These are phyloP conservation scores for Oldenlandia corymbosa DNA, from an alignment of 257 asterid species.

Conservation along the genomic window DNA sequence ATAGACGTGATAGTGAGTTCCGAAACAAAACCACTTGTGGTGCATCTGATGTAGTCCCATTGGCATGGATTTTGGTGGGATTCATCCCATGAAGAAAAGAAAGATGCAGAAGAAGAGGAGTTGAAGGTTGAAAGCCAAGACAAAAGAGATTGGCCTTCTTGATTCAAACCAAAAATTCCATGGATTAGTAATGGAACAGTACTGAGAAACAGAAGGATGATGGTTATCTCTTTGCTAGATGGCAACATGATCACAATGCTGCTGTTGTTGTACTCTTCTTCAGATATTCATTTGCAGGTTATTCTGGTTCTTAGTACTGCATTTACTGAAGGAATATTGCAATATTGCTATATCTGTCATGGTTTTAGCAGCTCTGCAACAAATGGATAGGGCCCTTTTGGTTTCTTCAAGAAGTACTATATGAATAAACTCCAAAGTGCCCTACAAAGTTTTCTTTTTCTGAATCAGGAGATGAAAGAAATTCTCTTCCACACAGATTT, in stretches of 20 bases:
- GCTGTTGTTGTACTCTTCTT: constrained; percentile 17
- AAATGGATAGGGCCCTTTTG: background rate
- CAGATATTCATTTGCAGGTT: constrained; percentile 15
- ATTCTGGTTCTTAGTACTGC: constrained; percentile 20
- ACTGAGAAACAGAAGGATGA: constrained; percentile 35
- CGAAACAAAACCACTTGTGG: constrained; percentile 33
- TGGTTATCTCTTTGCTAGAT: constrained; percentile 26
- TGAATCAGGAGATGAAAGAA: background rate
- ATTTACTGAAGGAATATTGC: constrained; percentile 15
- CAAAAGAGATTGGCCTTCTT: constrained; percentile 53
- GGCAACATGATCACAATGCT: constrained; percentile 45
- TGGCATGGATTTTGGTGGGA: constrained; percentile 48
- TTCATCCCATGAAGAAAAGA: constrained; percentile 55
- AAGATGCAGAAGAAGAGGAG: constrained; percentile 40
- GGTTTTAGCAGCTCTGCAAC: constrained; percentile 8
- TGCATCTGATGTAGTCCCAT: constrained; percentile 65
- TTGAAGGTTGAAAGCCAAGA: constrained; percentile 63
- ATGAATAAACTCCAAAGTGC: constrained; percentile 10
- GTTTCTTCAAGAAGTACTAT: constrained; percentile 9
- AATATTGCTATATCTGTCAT: constrained; percentile 26
- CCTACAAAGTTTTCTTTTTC: background rate
- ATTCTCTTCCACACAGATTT: constrained; percentile 15
- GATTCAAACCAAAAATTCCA: constrained; percentile 42
- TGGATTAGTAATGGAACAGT: constrained; percentile 28
- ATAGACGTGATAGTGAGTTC: constrained; percentile 43